Evolutionary conservation across 495 filamentous ascomycete genomes (phyloP).

Genomic region (Lophiostoma macrostomum): DNA sequence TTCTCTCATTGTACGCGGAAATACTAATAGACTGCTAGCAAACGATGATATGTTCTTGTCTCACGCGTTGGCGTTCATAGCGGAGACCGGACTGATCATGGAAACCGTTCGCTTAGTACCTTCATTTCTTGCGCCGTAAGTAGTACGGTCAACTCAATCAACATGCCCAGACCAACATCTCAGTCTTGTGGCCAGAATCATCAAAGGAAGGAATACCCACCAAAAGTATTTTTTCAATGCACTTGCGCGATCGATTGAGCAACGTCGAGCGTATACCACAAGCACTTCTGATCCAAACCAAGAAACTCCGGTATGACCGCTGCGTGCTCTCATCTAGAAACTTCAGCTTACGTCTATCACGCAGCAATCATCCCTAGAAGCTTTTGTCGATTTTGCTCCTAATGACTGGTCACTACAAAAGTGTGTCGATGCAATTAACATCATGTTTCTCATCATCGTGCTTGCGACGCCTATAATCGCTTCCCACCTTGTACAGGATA

Average conservation of each 20-base stretch:
- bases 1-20: not conserved
- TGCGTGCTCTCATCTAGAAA: too few relatives aligned
- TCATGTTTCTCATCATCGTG: not conserved
- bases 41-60: not conserved
- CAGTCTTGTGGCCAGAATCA: too few relatives aligned
- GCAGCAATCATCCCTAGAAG: too few relatives aligned
- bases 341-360: too few relatives aligned
- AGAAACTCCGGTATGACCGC: too few relatives aligned
- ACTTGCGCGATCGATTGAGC: too few relatives aligned
- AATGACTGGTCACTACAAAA: not conserved
- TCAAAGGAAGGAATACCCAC: too few relatives aligned
- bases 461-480: not conserved
- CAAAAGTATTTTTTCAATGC: too few relatives aligned
- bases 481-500: not conserved
- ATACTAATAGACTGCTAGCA: not conserved
- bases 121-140: slow-evolving; percentile 4
- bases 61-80: not conserved
- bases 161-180: not conserved
- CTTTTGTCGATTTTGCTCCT: too few relatives aligned
- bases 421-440: not conserved
- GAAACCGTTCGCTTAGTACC: not conserved
- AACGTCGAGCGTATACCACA: too few relatives aligned
- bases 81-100: not conserved
- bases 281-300: too few relatives aligned
- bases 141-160: not conserved